Percentiles rank a stretch among this genome's conserved stretches.
Conservation (phyloP, 176 grass and related monocot species). For the Rhynchospora breviuscula region DNA sequence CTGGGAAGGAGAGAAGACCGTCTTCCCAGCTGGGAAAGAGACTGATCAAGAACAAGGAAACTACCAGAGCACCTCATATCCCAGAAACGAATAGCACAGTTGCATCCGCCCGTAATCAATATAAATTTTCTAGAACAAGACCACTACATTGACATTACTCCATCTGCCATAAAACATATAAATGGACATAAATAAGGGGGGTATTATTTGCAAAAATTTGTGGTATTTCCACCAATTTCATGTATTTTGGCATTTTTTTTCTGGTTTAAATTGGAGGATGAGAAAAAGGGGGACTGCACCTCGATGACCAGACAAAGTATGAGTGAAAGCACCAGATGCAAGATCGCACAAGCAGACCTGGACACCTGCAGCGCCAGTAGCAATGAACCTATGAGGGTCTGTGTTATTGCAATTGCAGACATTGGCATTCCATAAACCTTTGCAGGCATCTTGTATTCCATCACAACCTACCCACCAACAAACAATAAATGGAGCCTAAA, state of each 20-base stretch:
- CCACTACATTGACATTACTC: slow-evolving; percentile 94
- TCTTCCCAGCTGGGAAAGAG: slow-evolving; percentile 66
- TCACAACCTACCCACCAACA: slow-evolving; percentile 41
- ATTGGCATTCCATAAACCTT: slow-evolving; percentile 69
- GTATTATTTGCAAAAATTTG: too few relatives aligned
- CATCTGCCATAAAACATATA: slow-evolving; percentile 46
- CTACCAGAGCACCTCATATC: slow-evolving; percentile 88
- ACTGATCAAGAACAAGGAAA: slow-evolving; percentile 84
- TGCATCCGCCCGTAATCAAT: slow-evolving; percentile 71
- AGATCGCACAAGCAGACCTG: slow-evolving; percentile 89
- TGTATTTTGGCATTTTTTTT: neutral
- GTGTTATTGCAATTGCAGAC: slow-evolving; percentile 67
- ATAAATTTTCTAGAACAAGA: slow-evolving; percentile 78
- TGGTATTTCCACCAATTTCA: too few relatives aligned
- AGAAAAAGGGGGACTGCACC: slow-evolving; percentile 41
- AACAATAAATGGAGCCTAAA: too few relatives aligned
- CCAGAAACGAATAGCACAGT: slow-evolving; percentile 93
- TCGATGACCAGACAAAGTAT: slow-evolving; percentile 90
- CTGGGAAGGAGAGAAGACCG: slow-evolving; percentile 47
- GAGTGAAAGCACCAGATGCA: slow-evolving; percentile 86
- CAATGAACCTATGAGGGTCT: slow-evolving; percentile 55
- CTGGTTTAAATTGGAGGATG: neutral
- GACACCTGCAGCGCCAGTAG: slow-evolving; percentile 70
- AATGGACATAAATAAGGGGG: slow-evolving; percentile 21
- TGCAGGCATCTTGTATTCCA: slow-evolving; percentile 97